Evolutionary conservation across 768 basidiomycete species (phyloP).

Genomic region (Lactarius evosmus): DNA sequence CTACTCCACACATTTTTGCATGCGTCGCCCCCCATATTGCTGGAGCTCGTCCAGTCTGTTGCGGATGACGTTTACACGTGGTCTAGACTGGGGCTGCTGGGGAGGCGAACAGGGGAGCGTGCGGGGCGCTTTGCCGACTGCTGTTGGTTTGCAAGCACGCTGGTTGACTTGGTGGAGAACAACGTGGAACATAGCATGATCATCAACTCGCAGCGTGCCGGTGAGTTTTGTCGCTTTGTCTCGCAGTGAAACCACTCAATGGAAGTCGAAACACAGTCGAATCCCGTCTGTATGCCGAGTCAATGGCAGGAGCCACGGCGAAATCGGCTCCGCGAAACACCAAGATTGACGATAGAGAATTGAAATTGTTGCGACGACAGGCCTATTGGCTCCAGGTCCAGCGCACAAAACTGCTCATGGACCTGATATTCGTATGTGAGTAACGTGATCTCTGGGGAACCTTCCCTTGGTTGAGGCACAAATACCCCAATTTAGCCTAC

Average conservation of each 20-base stretch:
- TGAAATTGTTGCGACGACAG: slow-evolving; percentile 62
- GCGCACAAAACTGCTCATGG: slow-evolving; percentile 73
- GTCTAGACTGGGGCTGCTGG: slow-evolving; percentile 65
- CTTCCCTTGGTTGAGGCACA: slow-evolving; percentile 9
- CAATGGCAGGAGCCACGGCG: slow-evolving; percentile 63
- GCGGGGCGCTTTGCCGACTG: slow-evolving; percentile 77
- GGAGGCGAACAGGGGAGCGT: slow-evolving; percentile 58
- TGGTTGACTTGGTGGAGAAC: slow-evolving; percentile 82
- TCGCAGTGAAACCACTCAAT: slow-evolving; percentile 12
- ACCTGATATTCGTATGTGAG: slow-evolving; percentile 84
- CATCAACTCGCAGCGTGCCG: slow-evolving; percentile 57
- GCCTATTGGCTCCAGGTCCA: slow-evolving; percentile 74
- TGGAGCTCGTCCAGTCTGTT: slow-evolving; percentile 70
- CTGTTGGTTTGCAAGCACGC: slow-evolving; percentile 81
- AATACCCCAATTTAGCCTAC: slow-evolving; percentile 50
- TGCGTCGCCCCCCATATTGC: slow-evolving; percentile 76
- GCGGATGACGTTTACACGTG: slow-evolving; percentile 82
- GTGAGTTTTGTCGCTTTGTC: slow-evolving; percentile 37
- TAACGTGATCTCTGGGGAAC: slow-evolving; percentile 24
- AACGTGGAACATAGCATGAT: slow-evolving; percentile 75
- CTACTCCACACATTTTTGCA: slow-evolving; percentile 74
- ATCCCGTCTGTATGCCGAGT: slow-evolving; percentile 68
- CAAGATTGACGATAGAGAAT: slow-evolving; percentile 68
- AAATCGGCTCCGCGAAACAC: slow-evolving; percentile 59
- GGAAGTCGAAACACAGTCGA: slow-evolving; percentile 48